These are phyloP conservation scores for Pichia nanzhaoensis DNA, from an alignment of 805 yeast genomes.

Conservation along the genomic window DNA sequence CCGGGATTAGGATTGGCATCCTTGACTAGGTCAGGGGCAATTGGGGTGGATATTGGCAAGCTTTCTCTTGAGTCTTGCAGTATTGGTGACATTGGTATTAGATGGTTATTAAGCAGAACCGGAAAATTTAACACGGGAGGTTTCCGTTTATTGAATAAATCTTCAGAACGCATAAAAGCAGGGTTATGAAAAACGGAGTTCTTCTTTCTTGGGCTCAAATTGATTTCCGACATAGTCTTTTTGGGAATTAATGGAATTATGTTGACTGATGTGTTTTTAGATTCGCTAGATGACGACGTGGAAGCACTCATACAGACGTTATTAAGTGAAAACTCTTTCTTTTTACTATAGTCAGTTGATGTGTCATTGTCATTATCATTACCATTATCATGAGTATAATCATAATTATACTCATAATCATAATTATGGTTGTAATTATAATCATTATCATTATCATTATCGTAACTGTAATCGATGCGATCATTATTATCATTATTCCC, in stretches of 20 bases:
- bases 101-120: background rate
- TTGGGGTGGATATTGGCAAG: background rate
- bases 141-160: background rate
- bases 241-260: background rate
- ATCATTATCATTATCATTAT: background rate
- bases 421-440: too few relatives aligned
- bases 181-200: background rate
- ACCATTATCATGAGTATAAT: too few relatives aligned
- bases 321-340: too few relatives aligned
- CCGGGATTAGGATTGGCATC: too few relatives aligned
- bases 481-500: background rate
- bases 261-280: background rate
- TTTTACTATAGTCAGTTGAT: too few relatives aligned
- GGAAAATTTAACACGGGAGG: background rate
- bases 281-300: background rate
- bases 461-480: background rate
- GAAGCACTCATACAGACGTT: too few relatives aligned
- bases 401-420: too few relatives aligned
- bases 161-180: conserved; percentile 1
- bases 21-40: too few relatives aligned
- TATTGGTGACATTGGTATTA: conserved; percentile 6
- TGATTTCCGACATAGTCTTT: background rate
- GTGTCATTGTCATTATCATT: too few relatives aligned
- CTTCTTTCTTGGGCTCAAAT: too few relatives aligned
- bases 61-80: background rate